These are phyloP conservation scores for Stropharia rugosoannulata DNA, from an alignment of 768 basidiomycete genomes.

Conservation along the genomic window DNA sequence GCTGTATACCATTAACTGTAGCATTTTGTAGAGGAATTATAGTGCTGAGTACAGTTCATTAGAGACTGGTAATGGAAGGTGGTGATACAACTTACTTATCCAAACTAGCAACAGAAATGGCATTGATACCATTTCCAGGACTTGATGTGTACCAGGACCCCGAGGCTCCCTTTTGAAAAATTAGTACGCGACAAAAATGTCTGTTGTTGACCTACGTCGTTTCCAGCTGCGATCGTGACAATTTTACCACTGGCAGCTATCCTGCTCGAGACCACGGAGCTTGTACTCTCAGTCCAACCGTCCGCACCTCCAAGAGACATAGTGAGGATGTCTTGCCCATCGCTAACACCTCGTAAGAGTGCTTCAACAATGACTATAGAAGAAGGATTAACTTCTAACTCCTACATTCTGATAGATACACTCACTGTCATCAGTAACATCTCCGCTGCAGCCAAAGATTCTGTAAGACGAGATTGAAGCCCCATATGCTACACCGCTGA, in stretches of 20 bases:
- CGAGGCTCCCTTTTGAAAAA: constrained; percentile 36
- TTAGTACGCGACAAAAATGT: neutral
- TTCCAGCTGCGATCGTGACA: constrained; percentile 65
- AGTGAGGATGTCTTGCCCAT: constrained; percentile 62
- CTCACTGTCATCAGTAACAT: constrained; percentile 51
- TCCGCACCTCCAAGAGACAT: constrained; percentile 62
- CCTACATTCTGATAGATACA: neutral
- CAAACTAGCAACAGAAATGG: constrained; percentile 55
- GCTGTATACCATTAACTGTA: constrained; percentile 45
- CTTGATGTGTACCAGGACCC: constrained; percentile 63
- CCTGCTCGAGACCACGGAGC: constrained; percentile 56
- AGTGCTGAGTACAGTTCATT: constrained; percentile 30
- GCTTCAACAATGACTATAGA: constrained; percentile 42
- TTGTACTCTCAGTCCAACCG: constrained; percentile 62
- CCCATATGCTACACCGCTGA: constrained; percentile 68
- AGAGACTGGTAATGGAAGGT: neutral
- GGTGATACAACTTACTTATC: constrained; percentile 41
- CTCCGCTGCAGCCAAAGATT: constrained; percentile 60
- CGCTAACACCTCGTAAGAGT: constrained; percentile 46
- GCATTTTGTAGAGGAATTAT: constrained; percentile 58
- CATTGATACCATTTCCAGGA: constrained; percentile 53
- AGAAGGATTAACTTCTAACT: neutral
- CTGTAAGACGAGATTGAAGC: constrained; percentile 55
- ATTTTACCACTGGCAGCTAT: constrained; percentile 57
- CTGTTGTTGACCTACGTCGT: constrained; percentile 29